These are phyloP conservation scores for Candida dajiaensis DNA, from an alignment of 805 yeast genomes.

Conservation along the genomic window DNA sequence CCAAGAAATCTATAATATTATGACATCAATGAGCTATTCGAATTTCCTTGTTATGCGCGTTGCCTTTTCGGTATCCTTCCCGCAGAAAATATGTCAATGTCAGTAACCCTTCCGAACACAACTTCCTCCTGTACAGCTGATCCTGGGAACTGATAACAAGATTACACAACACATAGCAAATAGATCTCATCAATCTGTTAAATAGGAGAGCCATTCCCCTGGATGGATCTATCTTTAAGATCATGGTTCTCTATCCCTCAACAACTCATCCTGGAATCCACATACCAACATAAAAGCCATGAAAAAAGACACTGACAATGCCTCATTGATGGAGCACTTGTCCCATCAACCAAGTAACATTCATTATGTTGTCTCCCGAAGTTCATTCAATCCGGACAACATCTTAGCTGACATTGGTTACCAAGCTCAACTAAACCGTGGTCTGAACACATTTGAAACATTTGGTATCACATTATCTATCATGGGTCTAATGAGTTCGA, in stretches of 20 bases:
- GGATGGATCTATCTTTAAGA: too few relatives aligned
- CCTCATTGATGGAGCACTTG: not conserved
- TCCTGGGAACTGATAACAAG: too few relatives aligned
- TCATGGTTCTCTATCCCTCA: not conserved
- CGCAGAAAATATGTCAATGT: not conserved
- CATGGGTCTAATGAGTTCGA: conserved; percentile 59
- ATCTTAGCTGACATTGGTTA: conserved; percentile 42
- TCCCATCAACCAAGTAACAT: not conserved
- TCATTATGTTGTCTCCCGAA: not conserved
- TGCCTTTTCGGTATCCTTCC: not conserved
- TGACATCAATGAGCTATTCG: not conserved
- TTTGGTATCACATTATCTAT: conserved; percentile 63
- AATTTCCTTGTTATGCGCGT: not conserved
- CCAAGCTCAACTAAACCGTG: conserved; percentile 55
- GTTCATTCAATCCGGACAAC: conserved; percentile 2
- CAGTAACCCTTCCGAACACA: not conserved
- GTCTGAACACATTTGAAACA: conserved; percentile 50
- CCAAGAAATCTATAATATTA: not conserved
- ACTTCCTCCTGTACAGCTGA: too few relatives aligned
- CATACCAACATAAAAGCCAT: not conserved
- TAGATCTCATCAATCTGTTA: too few relatives aligned
- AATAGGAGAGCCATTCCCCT: too few relatives aligned
- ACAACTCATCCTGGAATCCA: too few relatives aligned
- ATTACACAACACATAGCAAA: too few relatives aligned
- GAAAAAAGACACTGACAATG: not conserved